Conservation (phyloP, 495 filamentous ascomycete species). For the Podospora australis region DNA sequence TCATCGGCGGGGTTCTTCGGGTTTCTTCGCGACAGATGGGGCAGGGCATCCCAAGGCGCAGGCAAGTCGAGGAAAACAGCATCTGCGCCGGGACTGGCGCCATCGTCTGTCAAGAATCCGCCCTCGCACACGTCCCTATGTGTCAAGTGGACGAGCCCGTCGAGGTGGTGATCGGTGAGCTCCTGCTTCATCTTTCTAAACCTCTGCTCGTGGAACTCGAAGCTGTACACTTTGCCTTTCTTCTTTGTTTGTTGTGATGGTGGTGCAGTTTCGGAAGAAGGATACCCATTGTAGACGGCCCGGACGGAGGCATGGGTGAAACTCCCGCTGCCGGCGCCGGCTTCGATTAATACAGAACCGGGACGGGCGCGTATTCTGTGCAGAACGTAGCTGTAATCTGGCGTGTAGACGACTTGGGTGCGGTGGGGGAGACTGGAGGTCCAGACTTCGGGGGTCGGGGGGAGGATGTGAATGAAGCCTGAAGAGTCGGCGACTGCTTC, state of each 20-base stretch:
- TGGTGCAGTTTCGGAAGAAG: constrained; percentile 29
- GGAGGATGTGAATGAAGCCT: constrained; percentile 85
- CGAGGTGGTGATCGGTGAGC: constrained; percentile 65
- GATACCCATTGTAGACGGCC: constrained; percentile 81
- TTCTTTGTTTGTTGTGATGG: too few relatives aligned
- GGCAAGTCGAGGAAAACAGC: constrained; percentile 90
- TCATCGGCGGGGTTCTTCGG: constrained; percentile 21
- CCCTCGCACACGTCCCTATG: constrained; percentile 87
- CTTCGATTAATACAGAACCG: constrained; percentile 78
- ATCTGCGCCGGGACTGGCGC: constrained; percentile 57
- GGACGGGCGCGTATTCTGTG: constrained; percentile 78
- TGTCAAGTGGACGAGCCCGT: constrained; percentile 67
- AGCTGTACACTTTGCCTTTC: constrained; percentile 81
- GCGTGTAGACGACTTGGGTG: constrained; percentile 96
- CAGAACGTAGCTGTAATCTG: constrained; percentile 93
- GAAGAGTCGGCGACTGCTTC: constrained; percentile 55
- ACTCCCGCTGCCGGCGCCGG: constrained; percentile 87
- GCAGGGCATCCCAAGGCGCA: constrained; percentile 85
- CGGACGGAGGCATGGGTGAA: constrained; percentile 89
- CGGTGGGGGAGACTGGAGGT: constrained; percentile 83
- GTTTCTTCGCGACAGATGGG: constrained; percentile 64
- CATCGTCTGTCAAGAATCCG: constrained; percentile 61
- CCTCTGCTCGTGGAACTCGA: constrained; percentile 81
- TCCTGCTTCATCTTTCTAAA: constrained; percentile 67
- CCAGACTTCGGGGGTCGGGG: constrained; percentile 91